These are phyloP conservation scores for Hericium erinaceus DNA, from an alignment of 768 basidiomycete species.

Conservation along the genomic window DNA sequence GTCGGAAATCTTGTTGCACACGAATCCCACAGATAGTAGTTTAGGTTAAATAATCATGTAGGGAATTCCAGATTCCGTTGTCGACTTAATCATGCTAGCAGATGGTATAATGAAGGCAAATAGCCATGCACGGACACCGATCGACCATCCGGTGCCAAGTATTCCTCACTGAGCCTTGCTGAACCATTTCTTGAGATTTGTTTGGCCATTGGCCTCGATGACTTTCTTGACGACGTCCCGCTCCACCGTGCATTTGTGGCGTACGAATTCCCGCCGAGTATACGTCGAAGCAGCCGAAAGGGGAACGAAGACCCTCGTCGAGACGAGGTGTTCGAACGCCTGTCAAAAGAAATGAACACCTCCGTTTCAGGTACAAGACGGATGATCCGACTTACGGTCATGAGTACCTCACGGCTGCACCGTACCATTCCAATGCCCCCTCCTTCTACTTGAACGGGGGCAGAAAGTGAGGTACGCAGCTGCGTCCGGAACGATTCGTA, in stretches of 20 bases:
- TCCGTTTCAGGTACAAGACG: neutral
- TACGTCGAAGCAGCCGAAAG: constrained; percentile 38
- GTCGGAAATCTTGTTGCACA: no score
- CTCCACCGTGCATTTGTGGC: constrained; percentile 59
- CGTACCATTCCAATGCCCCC: constrained; percentile 61
- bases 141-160: no score
- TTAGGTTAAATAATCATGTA: no score
- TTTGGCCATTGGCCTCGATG: constrained; percentile 56
- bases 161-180: constrained; percentile 39
- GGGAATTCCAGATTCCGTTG: no score
- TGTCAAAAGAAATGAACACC: constrained; percentile 20
- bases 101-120: no score
- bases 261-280: constrained; percentile 60
- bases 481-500: constrained; percentile 71
- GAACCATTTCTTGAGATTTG: constrained; percentile 73
- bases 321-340: constrained; percentile 70
- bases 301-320: constrained; percentile 45
- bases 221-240: constrained; percentile 59
- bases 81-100: no score
- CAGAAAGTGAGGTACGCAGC: constrained; percentile 59
- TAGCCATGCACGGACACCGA: no score
- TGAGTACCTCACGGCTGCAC: constrained; percentile 54
- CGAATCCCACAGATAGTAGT: no score
- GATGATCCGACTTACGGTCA: constrained; percentile 40
- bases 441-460: constrained; percentile 69